Evolutionary conservation across 2,329 filamentous ascomycete genomes (phyloP).

Genomic region (Aspergillus glaucus): DNA sequence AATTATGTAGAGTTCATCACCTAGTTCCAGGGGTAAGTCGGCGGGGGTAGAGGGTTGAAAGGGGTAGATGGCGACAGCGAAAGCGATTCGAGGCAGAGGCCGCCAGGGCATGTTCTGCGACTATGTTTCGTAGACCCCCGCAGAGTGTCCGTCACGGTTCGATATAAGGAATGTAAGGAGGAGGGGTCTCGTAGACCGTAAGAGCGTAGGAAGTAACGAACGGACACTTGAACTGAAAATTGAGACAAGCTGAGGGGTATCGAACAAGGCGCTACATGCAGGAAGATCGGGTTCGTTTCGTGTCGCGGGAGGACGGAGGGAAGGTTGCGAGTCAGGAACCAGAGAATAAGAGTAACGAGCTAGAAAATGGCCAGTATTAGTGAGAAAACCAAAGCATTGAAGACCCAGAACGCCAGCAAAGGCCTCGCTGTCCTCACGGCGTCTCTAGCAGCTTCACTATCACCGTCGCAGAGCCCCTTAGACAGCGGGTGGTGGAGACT

Average conservation of each 20-base stretch:
- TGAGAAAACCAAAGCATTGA: background rate
- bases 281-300: background rate
- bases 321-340: background rate
- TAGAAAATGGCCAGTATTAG: background rate
- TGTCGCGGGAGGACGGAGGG: background rate
- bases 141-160: constrained; percentile 14
- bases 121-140: constrained; percentile 11
- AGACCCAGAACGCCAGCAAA: too few relatives aligned
- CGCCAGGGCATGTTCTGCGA: constrained; percentile 77
- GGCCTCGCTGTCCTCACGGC: too few relatives aligned
- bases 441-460: constrained; percentile 3
- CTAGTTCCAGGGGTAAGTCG: constrained; percentile 92
- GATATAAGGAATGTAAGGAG: constrained; percentile 18
- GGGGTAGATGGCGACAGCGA: constrained; percentile 92
- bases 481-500: background rate
- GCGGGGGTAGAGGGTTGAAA: constrained; percentile 81
- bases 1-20: constrained; percentile 97
- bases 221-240: too few relatives aligned
- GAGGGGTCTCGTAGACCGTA: background rate
- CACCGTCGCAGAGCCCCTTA: constrained; percentile 6
- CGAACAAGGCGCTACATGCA: background rate
- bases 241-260: background rate
- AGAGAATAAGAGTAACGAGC: constrained; percentile 7
- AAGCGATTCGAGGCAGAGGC: constrained; percentile 93
- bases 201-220: too few relatives aligned